Percentiles rank a stretch among this genome's conserved stretches.
These are phyloP conservation scores for Neurospora sp. DNA, from an alignment of 2,329 filamentous ascomycete species.

Conservation along the genomic window DNA sequence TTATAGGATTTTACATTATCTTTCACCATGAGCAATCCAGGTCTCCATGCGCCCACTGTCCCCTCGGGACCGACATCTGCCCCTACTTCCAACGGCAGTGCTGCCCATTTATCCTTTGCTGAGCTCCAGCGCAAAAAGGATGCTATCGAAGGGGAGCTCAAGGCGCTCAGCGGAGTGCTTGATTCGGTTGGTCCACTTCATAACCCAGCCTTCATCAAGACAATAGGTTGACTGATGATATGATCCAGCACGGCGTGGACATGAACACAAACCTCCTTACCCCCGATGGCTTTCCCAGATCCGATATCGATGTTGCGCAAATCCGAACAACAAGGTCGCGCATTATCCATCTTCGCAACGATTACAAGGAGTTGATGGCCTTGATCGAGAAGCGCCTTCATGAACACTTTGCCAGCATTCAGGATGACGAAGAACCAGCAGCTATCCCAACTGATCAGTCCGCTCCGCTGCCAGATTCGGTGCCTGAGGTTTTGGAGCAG, in stretches of 20 bases:
- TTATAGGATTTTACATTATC: slow-evolving; percentile 16
- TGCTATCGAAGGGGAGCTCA: slow-evolving; percentile 75
- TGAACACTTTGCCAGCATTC: slow-evolving; percentile 71
- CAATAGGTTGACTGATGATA: slow-evolving; percentile 6
- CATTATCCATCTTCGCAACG: slow-evolving; percentile 83
- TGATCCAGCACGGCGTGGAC: slow-evolving; percentile 71
- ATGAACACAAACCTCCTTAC: slow-evolving; percentile 88
- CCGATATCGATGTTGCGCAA: slow-evolving; percentile 90
- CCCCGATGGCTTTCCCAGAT: slow-evolving; percentile 81
- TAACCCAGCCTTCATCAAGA: slow-evolving; percentile 3
- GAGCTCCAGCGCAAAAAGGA: slow-evolving; percentile 82
- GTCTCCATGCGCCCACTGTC: slow-evolving; percentile 47
- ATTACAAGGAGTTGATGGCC: slow-evolving; percentile 84
- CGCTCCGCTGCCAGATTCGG: slow-evolving; percentile 24
- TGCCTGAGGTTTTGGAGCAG: slow-evolving; percentile 25
- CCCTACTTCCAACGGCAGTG: slow-evolving; percentile 48
- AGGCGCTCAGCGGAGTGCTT: slow-evolving; percentile 74
- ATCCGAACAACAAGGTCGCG: slow-evolving; percentile 87
- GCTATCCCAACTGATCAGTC: slow-evolving; percentile 18
- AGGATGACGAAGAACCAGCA: slow-evolving; percentile 32
- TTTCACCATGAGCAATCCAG: slow-evolving; percentile 41
- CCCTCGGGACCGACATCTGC: slow-evolving; percentile 67
- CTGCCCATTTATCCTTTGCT: slow-evolving; percentile 57
- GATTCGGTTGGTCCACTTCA: slow-evolving; percentile 57
- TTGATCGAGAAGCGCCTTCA: slow-evolving; percentile 80